phyloP scores from a whole-genome alignment of 2,329 filamentous ascomycete genomes.

The Fusarium siculi region DNA sequence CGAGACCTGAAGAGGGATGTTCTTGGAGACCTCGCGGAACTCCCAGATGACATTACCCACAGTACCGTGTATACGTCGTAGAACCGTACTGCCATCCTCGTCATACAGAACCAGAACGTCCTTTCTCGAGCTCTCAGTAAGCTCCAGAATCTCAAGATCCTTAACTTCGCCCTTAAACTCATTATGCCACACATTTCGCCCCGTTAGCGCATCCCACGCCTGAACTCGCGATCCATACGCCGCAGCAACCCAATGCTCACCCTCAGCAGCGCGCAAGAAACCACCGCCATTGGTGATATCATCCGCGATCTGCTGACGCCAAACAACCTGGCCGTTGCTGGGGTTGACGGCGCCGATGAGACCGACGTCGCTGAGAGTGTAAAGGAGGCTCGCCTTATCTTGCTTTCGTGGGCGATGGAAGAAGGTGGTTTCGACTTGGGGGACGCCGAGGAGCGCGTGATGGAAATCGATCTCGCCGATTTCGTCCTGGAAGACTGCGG shows the following conservation, averaged over 20 bases:
- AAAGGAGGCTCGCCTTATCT: slow-evolving; percentile 89
- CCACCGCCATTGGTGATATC: slow-evolving; percentile 59
- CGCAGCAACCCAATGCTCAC: slow-evolving; percentile 80
- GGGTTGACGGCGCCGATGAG: slow-evolving; percentile 91
- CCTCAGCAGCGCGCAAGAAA: slow-evolving; percentile 78
- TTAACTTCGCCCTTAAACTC: slow-evolving; percentile 67
- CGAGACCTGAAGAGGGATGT: slow-evolving; percentile 80
- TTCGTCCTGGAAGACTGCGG: slow-evolving; percentile 87
- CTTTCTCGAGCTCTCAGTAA: slow-evolving; percentile 71
- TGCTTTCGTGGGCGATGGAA: slow-evolving; percentile 87
- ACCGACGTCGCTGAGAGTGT: slow-evolving; percentile 86
- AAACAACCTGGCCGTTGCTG: slow-evolving; percentile 83
- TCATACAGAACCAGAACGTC: slow-evolving; percentile 78
- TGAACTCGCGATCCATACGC: slow-evolving; percentile 76
- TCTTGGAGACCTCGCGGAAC: slow-evolving; percentile 73
- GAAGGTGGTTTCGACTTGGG: slow-evolving; percentile 86
- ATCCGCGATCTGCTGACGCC: slow-evolving; percentile 80
- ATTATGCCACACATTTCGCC: slow-evolving; percentile 80
- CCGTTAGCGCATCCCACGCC: slow-evolving; percentile 85
- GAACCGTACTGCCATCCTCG: slow-evolving; percentile 64
- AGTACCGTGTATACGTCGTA: slow-evolving; percentile 78
- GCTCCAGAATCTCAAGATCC: slow-evolving; percentile 81
- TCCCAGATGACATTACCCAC: slow-evolving; percentile 84
- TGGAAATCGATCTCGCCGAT: slow-evolving; percentile 94
- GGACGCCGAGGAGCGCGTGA: slow-evolving; percentile 85